These are phyloP conservation scores for Cryptococcus sp. DNA, from an alignment of 1,284 basidiomycete species.

Conservation along the genomic window DNA sequence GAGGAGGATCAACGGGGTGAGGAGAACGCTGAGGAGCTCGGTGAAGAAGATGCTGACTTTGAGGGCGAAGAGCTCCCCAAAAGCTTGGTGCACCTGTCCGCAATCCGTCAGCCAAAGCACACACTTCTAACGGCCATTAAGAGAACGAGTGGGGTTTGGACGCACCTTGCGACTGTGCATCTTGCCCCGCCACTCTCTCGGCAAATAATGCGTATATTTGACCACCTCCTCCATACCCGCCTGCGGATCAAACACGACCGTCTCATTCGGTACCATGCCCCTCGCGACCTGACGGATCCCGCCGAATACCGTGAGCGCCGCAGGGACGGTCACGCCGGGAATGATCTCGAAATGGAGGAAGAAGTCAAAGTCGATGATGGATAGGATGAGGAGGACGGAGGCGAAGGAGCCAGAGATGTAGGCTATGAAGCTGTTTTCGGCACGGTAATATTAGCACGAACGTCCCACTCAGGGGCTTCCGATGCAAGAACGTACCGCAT, in stretches of 20 bases:
- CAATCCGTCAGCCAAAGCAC: background rate
- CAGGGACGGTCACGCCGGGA: conserved; percentile 83
- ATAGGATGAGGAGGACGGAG: conserved; percentile 85
- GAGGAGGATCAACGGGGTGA: conserved; percentile 93
- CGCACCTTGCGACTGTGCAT: conserved; percentile 81
- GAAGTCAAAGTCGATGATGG: conserved; percentile 85
- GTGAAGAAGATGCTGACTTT: conserved; percentile 81
- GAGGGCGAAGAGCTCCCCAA: conserved; percentile 83
- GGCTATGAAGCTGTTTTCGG: conserved; percentile 70
- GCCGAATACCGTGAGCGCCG: conserved; percentile 86
- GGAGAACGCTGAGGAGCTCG: conserved; percentile 83
- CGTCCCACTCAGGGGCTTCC: background rate
- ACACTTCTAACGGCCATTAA: background rate
- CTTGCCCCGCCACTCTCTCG: conserved; percentile 81
- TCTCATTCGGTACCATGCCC: conserved; percentile 94
- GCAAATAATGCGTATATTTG: conserved; percentile 92
- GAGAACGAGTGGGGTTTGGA: background rate
- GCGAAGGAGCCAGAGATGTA: conserved; percentile 96
- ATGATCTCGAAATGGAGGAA: conserved; percentile 94
- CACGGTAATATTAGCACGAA: background rate
- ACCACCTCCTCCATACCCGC: conserved; percentile 86
- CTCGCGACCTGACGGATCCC: conserved; percentile 81
- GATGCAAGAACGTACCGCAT: conserved; percentile 65
- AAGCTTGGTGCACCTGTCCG: conserved; percentile 75
- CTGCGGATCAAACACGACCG: conserved; percentile 89